Evolutionary conservation across 805 yeast species (phyloP).

Genomic region (Barnettozyma californica): DNA sequence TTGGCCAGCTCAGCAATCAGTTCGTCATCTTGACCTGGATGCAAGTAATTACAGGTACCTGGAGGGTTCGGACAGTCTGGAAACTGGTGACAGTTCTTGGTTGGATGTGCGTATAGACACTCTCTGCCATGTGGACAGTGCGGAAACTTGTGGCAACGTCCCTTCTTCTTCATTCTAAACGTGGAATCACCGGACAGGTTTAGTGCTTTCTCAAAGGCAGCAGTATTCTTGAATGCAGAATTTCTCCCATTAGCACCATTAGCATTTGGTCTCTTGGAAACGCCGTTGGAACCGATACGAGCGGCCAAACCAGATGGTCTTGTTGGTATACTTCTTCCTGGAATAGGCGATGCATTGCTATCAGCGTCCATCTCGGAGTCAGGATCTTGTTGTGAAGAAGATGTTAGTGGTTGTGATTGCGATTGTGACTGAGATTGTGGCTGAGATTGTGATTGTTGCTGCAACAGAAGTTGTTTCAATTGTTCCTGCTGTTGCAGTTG

Average conservation of each 20-base stretch:
- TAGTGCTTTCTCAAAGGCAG: conserved; percentile 34
- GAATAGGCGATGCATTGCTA: neutral
- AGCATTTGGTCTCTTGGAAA: conserved; percentile 5
- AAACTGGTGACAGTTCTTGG: conserved; percentile 64
- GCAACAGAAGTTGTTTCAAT: neutral
- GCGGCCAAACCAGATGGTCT: conserved; percentile 7
- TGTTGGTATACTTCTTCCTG: conserved; percentile 9
- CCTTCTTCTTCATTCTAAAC: conserved; percentile 43
- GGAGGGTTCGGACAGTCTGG: conserved; percentile 76
- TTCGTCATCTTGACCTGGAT: conserved; percentile 79
- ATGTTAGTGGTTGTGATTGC: conserved; percentile 1
- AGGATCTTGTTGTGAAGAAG: neutral
- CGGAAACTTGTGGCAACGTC: conserved; percentile 69
- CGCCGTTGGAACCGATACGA: conserved; percentile 7
- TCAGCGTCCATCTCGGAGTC: conserved; percentile 6
- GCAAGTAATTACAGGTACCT: conserved; percentile 79
- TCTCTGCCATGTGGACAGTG: conserved; percentile 57
- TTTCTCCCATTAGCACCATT: conserved; percentile 7
- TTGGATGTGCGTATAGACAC: conserved; percentile 78
- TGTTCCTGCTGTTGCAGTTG: conserved; percentile 5
- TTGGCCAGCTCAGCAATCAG: conserved; percentile 64
- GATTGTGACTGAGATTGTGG: conserved; percentile 2
- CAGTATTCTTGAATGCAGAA: conserved; percentile 25
- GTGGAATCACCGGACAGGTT: conserved; percentile 32
- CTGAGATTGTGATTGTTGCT: conserved; percentile 2